Evolutionary conservation across 192 early-diverging fungal genomes (phyloP), one percentile per base, ranked within the genome.

Genomic region (Coemansia umbellata): DNA sequence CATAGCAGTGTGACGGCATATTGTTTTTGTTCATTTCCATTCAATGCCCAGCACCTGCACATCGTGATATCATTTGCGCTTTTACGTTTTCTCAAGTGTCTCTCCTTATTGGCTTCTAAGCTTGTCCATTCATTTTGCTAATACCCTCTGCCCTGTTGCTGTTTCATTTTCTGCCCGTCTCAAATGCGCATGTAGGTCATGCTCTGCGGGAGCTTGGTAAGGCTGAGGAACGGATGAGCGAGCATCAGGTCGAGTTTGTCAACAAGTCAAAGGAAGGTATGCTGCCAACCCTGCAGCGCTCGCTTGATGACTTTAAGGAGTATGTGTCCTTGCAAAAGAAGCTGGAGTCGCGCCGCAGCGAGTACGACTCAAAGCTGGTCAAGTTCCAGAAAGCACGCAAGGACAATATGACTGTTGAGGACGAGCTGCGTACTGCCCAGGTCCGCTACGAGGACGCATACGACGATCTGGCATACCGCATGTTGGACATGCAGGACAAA

Each of bases 381-480:
- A 91, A 89, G 66, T 82, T 89, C n/a, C 88, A 93, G 56, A 93
- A 90, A 57, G 80, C 82, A 40, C 92, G 93, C 70, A 95, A 94
- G 76, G 92, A 94, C 52, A 90, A 85, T 32, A 84, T 89, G n/a
- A 84, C 89, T 14, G 81, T 91, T 47, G 93, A 93, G 55, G 91
- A 98, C 45, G 94, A 98, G 45, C 81, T 88, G 60, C 83, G 90
- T 26, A 84, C 89, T 0, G 85, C 93, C 8, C 93, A 93, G 67
- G 71, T 83, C 17, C 95, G 94, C 65, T 98, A 97, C 56, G 94
- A 98, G 47, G 95, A 97, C 59, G 90, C 90, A 21, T 79, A 86
- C 44, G 79, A 85, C 24, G 87, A 90, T 37, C 59, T 92, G 31
- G 79, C 84, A 10, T 70, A 80, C 3, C 78, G 86, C 40, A 98